These are phyloP conservation scores for Ceratocystiopsis sp. DNA, from an alignment of 2,329 filamentous ascomycete species.

Conservation along the genomic window DNA sequence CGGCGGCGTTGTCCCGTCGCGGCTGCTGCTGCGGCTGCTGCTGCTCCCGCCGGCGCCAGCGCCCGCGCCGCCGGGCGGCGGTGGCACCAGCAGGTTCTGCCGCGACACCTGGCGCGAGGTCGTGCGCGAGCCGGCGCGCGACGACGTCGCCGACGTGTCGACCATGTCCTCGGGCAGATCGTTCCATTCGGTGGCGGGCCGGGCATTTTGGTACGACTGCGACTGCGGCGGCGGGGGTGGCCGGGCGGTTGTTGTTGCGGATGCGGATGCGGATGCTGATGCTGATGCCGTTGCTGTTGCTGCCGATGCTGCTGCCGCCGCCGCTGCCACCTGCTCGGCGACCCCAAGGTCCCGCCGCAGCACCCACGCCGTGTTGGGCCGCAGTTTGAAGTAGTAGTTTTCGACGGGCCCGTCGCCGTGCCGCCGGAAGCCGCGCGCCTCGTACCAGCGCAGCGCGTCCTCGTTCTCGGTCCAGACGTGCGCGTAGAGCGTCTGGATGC, in stretches of 20 bases:
- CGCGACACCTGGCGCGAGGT: slow-evolving; percentile 1
- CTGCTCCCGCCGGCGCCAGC: neutral
- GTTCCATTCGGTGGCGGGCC: slow-evolving; percentile 48
- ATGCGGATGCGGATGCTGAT: neutral
- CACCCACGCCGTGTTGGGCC: slow-evolving; percentile 44
- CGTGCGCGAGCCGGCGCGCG: slow-evolving; percentile 6
- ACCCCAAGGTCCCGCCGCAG: slow-evolving; percentile 28
- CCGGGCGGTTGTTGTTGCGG: slow-evolving; percentile 7
- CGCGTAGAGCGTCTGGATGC: slow-evolving; percentile 33
- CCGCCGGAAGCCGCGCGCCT: slow-evolving; percentile 35
- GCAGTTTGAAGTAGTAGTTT: slow-evolving; percentile 45
- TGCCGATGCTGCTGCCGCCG: neutral
- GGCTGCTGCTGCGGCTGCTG: neutral
- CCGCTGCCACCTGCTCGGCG: slow-evolving; percentile 3
- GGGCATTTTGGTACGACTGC: slow-evolving; percentile 39
- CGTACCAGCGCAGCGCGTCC: slow-evolving; percentile 47
- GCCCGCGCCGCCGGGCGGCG: no score
- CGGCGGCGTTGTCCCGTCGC: neutral
- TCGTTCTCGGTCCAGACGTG: slow-evolving; percentile 54
- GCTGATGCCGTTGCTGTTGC: slow-evolving; percentile 6
- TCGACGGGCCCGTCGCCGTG: slow-evolving; percentile 27
- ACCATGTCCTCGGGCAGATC: slow-evolving; percentile 46
- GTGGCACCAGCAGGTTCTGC: slow-evolving; percentile 8
- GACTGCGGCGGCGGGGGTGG: slow-evolving; percentile 4
- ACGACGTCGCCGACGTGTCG: slow-evolving; percentile 4